phyloP scores from a whole-genome alignment of 1,139 yeast species.

The Hyphopichia pseudoburtonii region DNA sequence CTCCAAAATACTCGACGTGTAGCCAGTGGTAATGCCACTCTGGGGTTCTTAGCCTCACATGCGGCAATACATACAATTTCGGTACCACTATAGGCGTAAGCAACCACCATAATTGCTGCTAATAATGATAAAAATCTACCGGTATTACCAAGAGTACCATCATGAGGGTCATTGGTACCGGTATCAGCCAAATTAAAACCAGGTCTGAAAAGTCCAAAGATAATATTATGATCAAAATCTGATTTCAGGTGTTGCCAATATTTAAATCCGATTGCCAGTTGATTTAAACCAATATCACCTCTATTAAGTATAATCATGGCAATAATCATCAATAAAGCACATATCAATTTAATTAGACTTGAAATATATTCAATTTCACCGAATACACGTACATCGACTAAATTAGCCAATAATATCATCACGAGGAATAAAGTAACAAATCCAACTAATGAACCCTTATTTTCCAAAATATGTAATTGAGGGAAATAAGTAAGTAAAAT shows the following conservation, averaged over 20 bases:
- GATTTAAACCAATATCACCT: constrained; percentile 47
- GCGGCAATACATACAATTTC: constrained; percentile 85
- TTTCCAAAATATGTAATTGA: constrained; percentile 45
- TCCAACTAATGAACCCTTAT: constrained; percentile 54
- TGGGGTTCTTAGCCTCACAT: constrained; percentile 80
- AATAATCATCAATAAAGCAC: constrained; percentile 56
- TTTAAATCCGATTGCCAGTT: constrained; percentile 54
- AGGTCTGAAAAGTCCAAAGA: constrained; percentile 75
- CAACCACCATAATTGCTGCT: constrained; percentile 62
- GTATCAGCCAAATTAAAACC: constrained; percentile 57
- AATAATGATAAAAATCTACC: constrained; percentile 69
- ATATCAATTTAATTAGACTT: constrained; percentile 58
- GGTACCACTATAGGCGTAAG: constrained; percentile 77
- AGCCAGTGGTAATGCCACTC: constrained; percentile 76
- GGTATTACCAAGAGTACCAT: constrained; percentile 60
- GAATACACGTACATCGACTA: constrained; percentile 67
- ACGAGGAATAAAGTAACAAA: constrained; percentile 63
- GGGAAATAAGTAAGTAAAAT: constrained; percentile 71
- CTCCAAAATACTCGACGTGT: constrained; percentile 75
- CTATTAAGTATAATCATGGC: constrained; percentile 63
- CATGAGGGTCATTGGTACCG: constrained; percentile 42
- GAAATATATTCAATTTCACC: constrained; percentile 74
- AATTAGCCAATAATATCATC: constrained; percentile 51
- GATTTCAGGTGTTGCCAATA: constrained; percentile 63
- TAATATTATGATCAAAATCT: constrained; percentile 45